Conservation (phyloP, 768 basidiomycete species). For the Phylloporus scabripes region DNA sequence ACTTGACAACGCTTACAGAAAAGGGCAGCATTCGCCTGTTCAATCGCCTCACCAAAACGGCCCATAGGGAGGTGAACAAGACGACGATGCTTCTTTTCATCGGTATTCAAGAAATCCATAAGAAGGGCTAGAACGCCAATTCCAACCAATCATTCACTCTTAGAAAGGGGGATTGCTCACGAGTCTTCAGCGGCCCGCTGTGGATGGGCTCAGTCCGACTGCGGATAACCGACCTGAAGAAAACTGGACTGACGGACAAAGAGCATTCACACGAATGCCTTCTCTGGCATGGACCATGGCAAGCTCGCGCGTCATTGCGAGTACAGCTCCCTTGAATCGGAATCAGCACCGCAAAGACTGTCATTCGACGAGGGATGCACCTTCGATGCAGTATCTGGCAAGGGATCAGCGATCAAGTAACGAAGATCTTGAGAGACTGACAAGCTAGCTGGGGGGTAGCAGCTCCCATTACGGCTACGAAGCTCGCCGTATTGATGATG, state of each 20-base stretch:
- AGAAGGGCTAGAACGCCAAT: conserved; percentile 61
- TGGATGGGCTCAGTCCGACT: conserved; percentile 5
- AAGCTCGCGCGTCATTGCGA: conserved; percentile 96
- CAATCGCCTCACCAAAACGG: conserved; percentile 94
- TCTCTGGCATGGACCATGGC: conserved; percentile 98
- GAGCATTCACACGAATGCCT: conserved; percentile 91
- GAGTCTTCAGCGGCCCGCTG: conserved; percentile 93
- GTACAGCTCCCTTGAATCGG: conserved; percentile 74
- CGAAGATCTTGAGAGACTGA: conserved; percentile 26
- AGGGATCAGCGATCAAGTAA: conserved; percentile 5
- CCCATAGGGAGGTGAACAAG: conserved; percentile 94
- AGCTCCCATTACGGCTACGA: conserved; percentile 92
- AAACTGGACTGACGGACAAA: conserved; percentile 75
- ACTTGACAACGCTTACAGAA: conserved; percentile 66
- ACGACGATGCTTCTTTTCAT: conserved; percentile 90
- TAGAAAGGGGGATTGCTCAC: conserved; percentile 41
- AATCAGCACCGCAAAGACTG: conserved; percentile 7
- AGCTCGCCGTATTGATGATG: conserved; percentile 98
- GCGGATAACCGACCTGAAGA: not conserved
- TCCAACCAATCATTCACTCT: not conserved
- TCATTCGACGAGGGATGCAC: conserved; percentile 32
- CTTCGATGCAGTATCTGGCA: conserved; percentile 89
- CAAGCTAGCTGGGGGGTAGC: conserved; percentile 99
- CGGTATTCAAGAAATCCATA: conserved; percentile 97
- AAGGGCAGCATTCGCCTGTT: conserved; percentile 87